Percentiles rank a stretch among this genome's conserved stretches.
Conservation (phyloP, 345 rosid species). For the Hypericum perforatum region DNA sequence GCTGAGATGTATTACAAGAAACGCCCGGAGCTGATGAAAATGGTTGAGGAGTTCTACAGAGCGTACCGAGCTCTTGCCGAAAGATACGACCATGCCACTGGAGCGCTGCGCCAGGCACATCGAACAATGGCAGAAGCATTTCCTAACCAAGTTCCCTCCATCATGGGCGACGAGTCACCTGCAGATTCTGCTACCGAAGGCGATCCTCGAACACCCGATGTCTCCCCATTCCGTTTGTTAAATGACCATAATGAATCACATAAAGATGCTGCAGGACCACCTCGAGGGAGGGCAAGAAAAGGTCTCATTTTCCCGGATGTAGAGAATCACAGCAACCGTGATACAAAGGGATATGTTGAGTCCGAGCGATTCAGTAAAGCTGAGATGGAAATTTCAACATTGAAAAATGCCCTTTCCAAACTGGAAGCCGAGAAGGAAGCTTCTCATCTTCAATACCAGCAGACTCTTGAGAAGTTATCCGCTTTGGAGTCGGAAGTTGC, state of each 20-base stretch:
- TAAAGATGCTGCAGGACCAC: slow-evolving; percentile 45
- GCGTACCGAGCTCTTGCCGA: slow-evolving; percentile 78
- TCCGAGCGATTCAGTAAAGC: slow-evolving; percentile 55
- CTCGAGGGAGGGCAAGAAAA: slow-evolving; percentile 60
- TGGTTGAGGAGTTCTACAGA: slow-evolving; percentile 73
- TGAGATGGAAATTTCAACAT: slow-evolving; percentile 60
- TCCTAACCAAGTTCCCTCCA: slow-evolving; percentile 75
- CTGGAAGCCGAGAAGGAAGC: slow-evolving; percentile 90
- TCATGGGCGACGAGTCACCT: slow-evolving; percentile 56
- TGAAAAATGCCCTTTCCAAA: slow-evolving; percentile 70
- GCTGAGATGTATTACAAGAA: slow-evolving; percentile 81
- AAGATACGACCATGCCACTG: slow-evolving; percentile 75
- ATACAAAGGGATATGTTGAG: slow-evolving; percentile 34
- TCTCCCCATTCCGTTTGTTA: slow-evolving; percentile 33
- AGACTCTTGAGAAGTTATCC: slow-evolving; percentile 59
- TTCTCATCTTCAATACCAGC: slow-evolving; percentile 55
- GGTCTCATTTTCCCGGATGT: slow-evolving; percentile 66
- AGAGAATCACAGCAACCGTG: slow-evolving; percentile 22
- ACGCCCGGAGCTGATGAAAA: slow-evolving; percentile 64
- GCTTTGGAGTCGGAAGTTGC: slow-evolving; percentile 64
- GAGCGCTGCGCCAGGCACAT: slow-evolving; percentile 73
- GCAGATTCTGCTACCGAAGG: slow-evolving; percentile 36
- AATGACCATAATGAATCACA: slow-evolving; percentile 52
- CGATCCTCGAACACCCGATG: slow-evolving; percentile 75
- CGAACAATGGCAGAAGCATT: slow-evolving; percentile 86